These are phyloP conservation scores for Macrotyloma uniflorum DNA, from an alignment of 306 rosid species.

Conservation along the genomic window DNA sequence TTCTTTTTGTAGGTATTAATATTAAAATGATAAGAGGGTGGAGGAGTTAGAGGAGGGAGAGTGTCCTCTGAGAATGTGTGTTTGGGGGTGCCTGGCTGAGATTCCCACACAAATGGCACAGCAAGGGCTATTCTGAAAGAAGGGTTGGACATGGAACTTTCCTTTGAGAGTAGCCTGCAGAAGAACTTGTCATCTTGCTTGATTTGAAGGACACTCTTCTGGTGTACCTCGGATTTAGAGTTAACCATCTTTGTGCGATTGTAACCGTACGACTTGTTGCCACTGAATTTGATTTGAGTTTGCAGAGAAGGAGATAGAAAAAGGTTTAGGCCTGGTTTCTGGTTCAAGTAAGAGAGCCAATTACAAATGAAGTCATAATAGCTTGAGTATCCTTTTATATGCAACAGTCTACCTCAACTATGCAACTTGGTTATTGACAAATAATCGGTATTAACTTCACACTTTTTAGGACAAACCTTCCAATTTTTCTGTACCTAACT, in stretches of 20 bases:
- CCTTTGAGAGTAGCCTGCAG: conserved; percentile 67
- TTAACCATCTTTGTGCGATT: conserved; percentile 45
- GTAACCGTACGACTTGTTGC: not conserved
- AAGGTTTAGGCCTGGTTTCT: not conserved
- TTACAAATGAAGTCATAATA: conserved; percentile 16
- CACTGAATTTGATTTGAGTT: not conserved
- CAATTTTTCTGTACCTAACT: conserved; percentile 14
- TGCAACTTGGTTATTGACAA: conserved; percentile 23
- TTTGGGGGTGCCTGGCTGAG: conserved; percentile 87
- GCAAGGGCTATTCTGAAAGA: conserved; percentile 69
- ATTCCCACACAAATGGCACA: conserved; percentile 84
- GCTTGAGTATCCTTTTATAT: conserved; percentile 26
- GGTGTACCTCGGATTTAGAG: conserved; percentile 47
- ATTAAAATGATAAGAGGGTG: conserved; percentile 65
- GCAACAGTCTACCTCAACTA: not conserved
- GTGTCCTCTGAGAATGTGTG: conserved; percentile 47
- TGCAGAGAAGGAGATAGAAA: conserved; percentile 14
- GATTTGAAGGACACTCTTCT: conserved; percentile 55
- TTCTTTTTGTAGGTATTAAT: conserved; percentile 19
- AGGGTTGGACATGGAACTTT: conserved; percentile 62
- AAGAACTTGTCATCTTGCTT: conserved; percentile 68
- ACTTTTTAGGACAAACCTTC: not conserved
- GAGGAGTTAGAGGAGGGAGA: conserved; percentile 85
- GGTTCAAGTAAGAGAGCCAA: not conserved
- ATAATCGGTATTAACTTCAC: conserved; percentile 6